These are phyloP conservation scores for Exophiala phaeomuriformis DNA, from an alignment of 2,329 filamentous ascomycete species.

Conservation along the genomic window DNA sequence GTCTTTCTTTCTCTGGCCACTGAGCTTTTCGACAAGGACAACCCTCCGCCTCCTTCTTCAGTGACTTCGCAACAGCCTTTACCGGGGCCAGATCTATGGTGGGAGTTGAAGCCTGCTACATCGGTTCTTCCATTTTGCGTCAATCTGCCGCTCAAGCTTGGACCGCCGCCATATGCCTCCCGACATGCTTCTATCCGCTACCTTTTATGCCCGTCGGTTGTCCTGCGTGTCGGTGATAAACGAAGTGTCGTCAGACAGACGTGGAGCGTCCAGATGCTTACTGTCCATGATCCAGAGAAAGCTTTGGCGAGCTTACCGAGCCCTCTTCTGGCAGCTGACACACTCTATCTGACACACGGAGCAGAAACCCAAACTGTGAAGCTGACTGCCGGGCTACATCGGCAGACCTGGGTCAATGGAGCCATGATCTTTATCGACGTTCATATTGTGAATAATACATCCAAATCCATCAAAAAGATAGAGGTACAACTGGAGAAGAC, in stretches of 20 bases:
- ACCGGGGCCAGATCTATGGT: conserved; percentile 33
- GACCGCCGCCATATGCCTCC: conserved; percentile 48
- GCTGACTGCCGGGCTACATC: conserved; percentile 48
- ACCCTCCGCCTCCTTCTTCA: conserved; percentile 47
- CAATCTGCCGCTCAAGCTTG: conserved; percentile 48
- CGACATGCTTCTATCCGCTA: conserved; percentile 48
- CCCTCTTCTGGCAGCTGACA: conserved; percentile 31
- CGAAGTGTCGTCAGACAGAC: conserved; percentile 46
- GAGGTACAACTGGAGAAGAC: conserved; percentile 46
- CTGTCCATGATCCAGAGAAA: conserved; percentile 51
- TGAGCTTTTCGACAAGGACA: conserved; percentile 44
- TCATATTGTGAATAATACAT: conserved; percentile 44
- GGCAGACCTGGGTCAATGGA: conserved; percentile 54
- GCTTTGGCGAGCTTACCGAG: conserved; percentile 47
- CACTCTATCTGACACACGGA: conserved; percentile 40
- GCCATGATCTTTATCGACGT: conserved; percentile 50
- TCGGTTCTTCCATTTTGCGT: conserved; percentile 46
- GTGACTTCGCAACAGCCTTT: conserved; percentile 38
- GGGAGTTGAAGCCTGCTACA: conserved; percentile 44
- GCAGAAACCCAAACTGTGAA: conserved; percentile 39
- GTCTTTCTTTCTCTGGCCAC: conserved; percentile 48
- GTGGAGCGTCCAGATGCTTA: conserved; percentile 45
- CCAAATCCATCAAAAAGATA: conserved; percentile 43
- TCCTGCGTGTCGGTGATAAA: conserved; percentile 43
- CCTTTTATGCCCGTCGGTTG: conserved; percentile 41